Percentiles rank a stretch among this genome's conserved stretches.
These are phyloP conservation scores for Sarocladium strictum DNA, from an alignment of 2,329 filamentous ascomycete species.

Conservation along the genomic window DNA sequence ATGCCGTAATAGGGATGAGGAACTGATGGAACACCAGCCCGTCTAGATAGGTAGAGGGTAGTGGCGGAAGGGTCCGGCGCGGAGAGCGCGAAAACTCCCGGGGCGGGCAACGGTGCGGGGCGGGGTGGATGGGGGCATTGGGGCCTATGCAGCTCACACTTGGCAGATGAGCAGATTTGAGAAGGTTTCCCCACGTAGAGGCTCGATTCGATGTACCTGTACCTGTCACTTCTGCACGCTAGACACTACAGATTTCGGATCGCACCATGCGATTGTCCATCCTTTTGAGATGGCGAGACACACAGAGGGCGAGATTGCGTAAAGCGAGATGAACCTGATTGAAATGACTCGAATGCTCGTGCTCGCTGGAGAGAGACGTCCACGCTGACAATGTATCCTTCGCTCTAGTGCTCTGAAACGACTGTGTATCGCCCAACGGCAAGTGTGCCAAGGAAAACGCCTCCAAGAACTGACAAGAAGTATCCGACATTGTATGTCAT, in stretches of 20 bases:
- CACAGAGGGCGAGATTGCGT: neutral
- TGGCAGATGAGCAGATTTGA: conserved; percentile 42
- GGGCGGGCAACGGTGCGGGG: neutral
- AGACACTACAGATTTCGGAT: too few species aligned
- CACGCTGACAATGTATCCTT: neutral
- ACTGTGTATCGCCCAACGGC: conserved; percentile 64
- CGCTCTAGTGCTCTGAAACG: conserved; percentile 37
- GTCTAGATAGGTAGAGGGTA: neutral
- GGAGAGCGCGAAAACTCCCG: neutral
- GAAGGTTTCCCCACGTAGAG: conserved; percentile 38
- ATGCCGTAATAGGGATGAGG: too few species aligned
- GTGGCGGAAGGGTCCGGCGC: neutral
- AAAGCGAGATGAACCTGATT: too few species aligned
- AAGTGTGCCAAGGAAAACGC: conserved; percentile 82
- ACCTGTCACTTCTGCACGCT: conserved; percentile 20
- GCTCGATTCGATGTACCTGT: conserved; percentile 24
- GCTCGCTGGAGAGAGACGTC: neutral
- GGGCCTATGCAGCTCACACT: neutral
- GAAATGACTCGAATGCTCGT: neutral
- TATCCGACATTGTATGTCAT: conserved; percentile 89
- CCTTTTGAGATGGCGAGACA: neutral
- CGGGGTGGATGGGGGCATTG: neutral
- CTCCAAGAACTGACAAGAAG: conserved; percentile 72
- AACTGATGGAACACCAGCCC: too few species aligned
- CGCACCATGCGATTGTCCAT: too few species aligned